Evolutionary conservation across 768 basidiomycete species (phyloP).

Genomic region (Tubosaeta sp.): DNA sequence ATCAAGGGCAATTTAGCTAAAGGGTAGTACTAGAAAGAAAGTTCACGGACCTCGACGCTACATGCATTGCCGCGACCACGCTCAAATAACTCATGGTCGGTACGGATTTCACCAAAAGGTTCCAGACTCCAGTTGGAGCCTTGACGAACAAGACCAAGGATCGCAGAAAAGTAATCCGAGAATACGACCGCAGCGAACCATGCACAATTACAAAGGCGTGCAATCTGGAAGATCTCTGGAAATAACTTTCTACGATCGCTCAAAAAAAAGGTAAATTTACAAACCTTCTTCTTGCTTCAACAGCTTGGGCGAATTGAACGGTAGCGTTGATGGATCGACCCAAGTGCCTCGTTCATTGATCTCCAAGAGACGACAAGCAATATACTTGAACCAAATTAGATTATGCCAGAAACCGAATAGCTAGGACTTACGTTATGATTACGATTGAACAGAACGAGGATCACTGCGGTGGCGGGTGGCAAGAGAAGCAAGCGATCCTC

Average conservation of each 20-base stretch:
- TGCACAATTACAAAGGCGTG: constrained; percentile 70
- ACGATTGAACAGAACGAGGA: constrained; percentile 86
- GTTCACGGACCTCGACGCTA: constrained; percentile 64
- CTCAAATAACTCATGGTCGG: constrained; percentile 60
- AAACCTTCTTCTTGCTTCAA: constrained; percentile 53
- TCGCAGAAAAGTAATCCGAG: constrained; percentile 78
- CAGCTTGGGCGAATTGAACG: constrained; percentile 32
- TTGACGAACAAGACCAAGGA: constrained; percentile 71
- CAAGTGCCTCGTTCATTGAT: constrained; percentile 76
- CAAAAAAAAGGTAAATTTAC: background rate
- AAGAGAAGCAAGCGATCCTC: constrained; percentile 75
- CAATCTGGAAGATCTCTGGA: constrained; percentile 76
- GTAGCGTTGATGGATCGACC: constrained; percentile 48
- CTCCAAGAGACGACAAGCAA: constrained; percentile 69
- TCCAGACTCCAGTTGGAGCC: constrained; percentile 75
- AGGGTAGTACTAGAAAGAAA: background rate
- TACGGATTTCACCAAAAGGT: constrained; percentile 72
- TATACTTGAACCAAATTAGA: constrained; percentile 49
- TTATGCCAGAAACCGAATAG: background rate
- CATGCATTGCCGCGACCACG: constrained; percentile 78
- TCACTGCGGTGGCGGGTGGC: constrained; percentile 69
- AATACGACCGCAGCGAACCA: constrained; percentile 81
- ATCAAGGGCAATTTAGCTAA: background rate
- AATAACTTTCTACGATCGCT: constrained; percentile 8
- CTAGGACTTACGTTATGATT: constrained; percentile 70